A percentile compares a stretch with the other conserved stretches of the same genome.
phyloP scores from a whole-genome alignment of 306 rosid species.

The Lagenaria siceraria region DNA sequence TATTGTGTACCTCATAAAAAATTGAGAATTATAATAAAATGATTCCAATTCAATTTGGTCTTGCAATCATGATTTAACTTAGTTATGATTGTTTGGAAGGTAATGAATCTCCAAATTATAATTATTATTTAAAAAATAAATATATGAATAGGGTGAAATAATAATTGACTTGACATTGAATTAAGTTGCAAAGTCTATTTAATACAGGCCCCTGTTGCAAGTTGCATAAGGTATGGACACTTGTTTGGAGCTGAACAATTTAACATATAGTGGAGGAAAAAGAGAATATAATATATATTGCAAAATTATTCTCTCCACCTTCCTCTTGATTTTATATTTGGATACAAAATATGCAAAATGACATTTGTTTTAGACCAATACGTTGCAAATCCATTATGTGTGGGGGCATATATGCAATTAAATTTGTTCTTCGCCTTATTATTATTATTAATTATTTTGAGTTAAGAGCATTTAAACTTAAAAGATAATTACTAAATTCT shows the following conservation, averaged over 20 bases:
- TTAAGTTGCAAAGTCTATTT: not conserved
- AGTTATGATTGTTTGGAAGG: not conserved
- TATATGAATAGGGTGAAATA: not conserved
- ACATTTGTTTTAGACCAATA: not conserved
- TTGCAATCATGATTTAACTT: not conserved
- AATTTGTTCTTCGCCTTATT: too few species aligned
- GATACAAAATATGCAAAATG: not conserved
- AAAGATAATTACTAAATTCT: too few species aligned
- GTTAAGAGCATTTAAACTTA: too few species aligned
- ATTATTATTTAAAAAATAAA: not conserved
- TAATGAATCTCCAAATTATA: not conserved
- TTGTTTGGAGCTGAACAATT: not conserved
- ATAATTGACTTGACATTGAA: not conserved
- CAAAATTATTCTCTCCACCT: not conserved
- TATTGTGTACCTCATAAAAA: not conserved
- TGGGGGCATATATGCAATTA: not conserved
- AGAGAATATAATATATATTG: not conserved
- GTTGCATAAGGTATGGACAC: not conserved
- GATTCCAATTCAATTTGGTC: not conserved
- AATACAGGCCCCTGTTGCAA: not conserved
- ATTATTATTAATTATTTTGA: too few species aligned
- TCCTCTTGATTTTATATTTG: not conserved
- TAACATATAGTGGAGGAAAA: not conserved
- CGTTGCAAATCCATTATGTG: not conserved
- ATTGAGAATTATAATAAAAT: not conserved